These are phyloP conservation scores for Pichia sporocuriosa DNA, from an alignment of 805 yeast genomes.

Conservation along the genomic window DNA sequence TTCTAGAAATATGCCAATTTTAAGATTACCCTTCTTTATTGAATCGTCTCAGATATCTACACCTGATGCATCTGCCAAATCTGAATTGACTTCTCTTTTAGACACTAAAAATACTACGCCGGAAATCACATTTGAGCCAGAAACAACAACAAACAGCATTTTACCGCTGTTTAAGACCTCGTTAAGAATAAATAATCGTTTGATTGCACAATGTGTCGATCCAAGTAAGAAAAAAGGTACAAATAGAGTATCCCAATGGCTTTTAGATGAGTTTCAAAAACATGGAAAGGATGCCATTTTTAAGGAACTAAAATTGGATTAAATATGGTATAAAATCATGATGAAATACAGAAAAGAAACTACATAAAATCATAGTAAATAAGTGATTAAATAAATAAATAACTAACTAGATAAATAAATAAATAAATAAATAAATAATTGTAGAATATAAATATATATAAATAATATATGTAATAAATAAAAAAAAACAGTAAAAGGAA, in stretches of 20 bases:
- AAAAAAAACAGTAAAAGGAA: background rate
- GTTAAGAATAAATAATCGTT: slow-evolving; percentile 28
- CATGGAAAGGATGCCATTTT: slow-evolving; percentile 8
- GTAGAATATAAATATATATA: slow-evolving; percentile 3
- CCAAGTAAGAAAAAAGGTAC: slow-evolving; percentile 33
- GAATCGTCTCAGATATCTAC: background rate
- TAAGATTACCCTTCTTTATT: slow-evolving; percentile 4
- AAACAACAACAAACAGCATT: slow-evolving; percentile 3
- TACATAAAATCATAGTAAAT: slow-evolving; percentile 4
- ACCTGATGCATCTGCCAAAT: slow-evolving; percentile 8
- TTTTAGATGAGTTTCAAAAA: slow-evolving; percentile 13
- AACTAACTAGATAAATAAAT: too few relatives aligned
- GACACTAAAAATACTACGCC: slow-evolving; percentile 23
- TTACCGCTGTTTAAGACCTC: slow-evolving; percentile 20
- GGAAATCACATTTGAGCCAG: slow-evolving; percentile 20
- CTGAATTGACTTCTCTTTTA: slow-evolving; percentile 4
- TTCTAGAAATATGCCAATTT: background rate
- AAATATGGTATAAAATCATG: too few relatives aligned
- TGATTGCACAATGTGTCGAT: slow-evolving; percentile 30
- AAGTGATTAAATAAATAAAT: too few relatives aligned
- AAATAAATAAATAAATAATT: slow-evolving; percentile 2
- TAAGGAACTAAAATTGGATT: slow-evolving; percentile 4
- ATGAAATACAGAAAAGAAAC: slow-evolving; percentile 8
- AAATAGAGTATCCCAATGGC: slow-evolving; percentile 34
- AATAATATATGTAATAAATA: background rate